A percentile compares a stretch with the other conserved stretches of the same genome.
Evolutionary conservation across 768 basidiomycete genomes (phyloP).

Genomic region (Lactifluus piperatus): DNA sequence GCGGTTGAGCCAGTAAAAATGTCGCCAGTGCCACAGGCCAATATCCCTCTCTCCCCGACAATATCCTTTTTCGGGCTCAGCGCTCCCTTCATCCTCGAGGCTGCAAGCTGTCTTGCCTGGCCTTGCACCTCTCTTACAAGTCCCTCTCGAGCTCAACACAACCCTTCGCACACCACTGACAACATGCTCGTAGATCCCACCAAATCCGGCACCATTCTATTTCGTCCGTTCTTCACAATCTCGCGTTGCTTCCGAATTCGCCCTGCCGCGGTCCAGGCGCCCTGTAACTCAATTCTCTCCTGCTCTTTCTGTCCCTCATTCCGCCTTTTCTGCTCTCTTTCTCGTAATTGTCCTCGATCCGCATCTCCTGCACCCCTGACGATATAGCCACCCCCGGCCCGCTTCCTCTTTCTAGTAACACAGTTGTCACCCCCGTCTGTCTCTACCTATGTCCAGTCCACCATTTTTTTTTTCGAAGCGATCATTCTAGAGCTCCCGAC

Average conservation of each 20-base stretch:
- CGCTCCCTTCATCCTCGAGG: slow-evolving; percentile 12
- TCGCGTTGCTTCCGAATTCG: slow-evolving; percentile 9
- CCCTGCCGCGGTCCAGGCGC: neutral
- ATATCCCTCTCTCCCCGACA: neutral
- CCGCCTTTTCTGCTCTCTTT: slow-evolving; percentile 4
- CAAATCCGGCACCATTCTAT: slow-evolving; percentile 7
- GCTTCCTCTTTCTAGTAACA: neutral
- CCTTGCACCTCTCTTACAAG: neutral
- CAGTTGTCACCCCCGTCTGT: neutral
- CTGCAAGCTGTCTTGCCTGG: too few relatives aligned
- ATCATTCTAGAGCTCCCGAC: neutral
- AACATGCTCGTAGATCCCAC: slow-evolving; percentile 8
- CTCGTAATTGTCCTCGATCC: slow-evolving; percentile 9
- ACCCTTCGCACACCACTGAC: neutral
- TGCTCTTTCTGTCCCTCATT: neutral
- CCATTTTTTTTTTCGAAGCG: too few relatives aligned
- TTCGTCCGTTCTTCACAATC: slow-evolving; percentile 7
- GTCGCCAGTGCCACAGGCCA: slow-evolving; percentile 2
- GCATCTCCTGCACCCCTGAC: neutral
- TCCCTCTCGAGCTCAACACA: neutral
- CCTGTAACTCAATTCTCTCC: neutral
- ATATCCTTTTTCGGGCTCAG: slow-evolving; percentile 14
- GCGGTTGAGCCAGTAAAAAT: slow-evolving; percentile 3
- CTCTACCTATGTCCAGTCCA: neutral
- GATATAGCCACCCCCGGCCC: neutral